phyloP scores from a whole-genome alignment of 148 eudicot species.

The Mesembryanthemum crystallinum region DNA sequence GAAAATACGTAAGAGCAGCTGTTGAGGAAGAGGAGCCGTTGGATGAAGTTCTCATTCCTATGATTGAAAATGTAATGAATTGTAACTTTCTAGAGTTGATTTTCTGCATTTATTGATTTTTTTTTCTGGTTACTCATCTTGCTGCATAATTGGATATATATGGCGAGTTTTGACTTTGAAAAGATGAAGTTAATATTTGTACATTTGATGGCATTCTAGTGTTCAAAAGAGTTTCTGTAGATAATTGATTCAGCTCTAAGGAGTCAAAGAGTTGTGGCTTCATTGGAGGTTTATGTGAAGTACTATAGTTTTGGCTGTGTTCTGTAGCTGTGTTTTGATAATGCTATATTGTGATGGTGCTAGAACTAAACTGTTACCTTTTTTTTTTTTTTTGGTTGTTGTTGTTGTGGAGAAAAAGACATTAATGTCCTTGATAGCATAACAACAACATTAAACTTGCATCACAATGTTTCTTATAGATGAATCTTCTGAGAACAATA shows the following conservation, averaged over 20 bases:
- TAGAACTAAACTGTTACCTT: neutral
- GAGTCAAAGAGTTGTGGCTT: too few relatives aligned
- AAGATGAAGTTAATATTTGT: neutral
- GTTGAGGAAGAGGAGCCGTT: conserved; percentile 44
- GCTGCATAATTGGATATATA: neutral
- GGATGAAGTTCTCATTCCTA: conserved; percentile 70
- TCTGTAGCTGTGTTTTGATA: neutral
- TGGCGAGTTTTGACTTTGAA: neutral
- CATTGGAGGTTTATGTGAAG: neutral
- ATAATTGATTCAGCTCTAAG: too few relatives aligned
- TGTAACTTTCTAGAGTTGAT: neutral
- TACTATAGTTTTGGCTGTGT: neutral
- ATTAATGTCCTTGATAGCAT: too few relatives aligned
- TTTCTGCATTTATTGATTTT: neutral
- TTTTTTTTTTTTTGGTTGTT: too few relatives aligned
- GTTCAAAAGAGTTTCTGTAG: neutral
- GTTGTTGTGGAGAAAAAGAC: too few relatives aligned
- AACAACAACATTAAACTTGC: too few relatives aligned
- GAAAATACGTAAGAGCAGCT: conserved; percentile 53
- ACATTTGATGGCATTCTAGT: neutral
- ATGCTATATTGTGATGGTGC: too few relatives aligned
- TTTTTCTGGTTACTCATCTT: neutral
- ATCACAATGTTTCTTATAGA: too few relatives aligned
- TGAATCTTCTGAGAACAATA: too few relatives aligned
- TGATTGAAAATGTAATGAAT: conserved; percentile 53